phyloP scores from a whole-genome alignment of 352 stramenopile species.

The Phytopythium vexans region DNA sequence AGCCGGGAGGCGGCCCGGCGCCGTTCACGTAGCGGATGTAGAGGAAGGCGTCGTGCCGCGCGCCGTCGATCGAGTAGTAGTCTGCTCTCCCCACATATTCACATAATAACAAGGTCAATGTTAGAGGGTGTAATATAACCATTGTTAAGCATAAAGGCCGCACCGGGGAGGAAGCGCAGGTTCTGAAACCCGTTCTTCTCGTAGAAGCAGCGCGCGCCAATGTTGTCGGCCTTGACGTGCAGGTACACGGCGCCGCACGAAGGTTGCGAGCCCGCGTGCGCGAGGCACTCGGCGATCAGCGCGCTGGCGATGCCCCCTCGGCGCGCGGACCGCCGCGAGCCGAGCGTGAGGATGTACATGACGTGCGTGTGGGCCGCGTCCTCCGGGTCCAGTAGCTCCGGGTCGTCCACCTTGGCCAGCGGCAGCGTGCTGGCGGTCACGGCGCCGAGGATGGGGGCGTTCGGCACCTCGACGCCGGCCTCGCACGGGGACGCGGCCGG shows the following conservation, averaged over 20 bases:
- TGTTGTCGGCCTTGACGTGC: slow-evolving; percentile 96
- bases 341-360: slow-evolving; percentile 98
- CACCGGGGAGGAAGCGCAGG: slow-evolving; percentile 90
- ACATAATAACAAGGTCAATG: slow-evolving; percentile 5
- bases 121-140: background rate
- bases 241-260: slow-evolving; percentile 93
- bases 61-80: slow-evolving; percentile 86
- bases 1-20: slow-evolving; percentile 47
- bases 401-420: slow-evolving; percentile 67
- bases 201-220: slow-evolving; percentile 94
- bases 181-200: slow-evolving; percentile 94
- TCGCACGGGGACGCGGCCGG: slow-evolving; percentile 11
- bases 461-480: slow-evolving; percentile 5
- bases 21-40: slow-evolving; percentile 88
- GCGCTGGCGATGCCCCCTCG: slow-evolving; percentile 88
- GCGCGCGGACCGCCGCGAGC: slow-evolving; percentile 80
- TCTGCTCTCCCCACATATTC: slow-evolving; percentile 28
- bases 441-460: slow-evolving; percentile 74
- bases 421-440: slow-evolving; percentile 89
- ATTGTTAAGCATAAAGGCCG: background rate
- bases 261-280: slow-evolving; percentile 69
- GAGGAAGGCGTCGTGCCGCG: slow-evolving; percentile 77
- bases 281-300: slow-evolving; percentile 88
- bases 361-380: slow-evolving; percentile 73
- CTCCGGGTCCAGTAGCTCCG: slow-evolving; percentile 44